Evolutionary conservation across 495 filamentous ascomycete genomes (phyloP), one percentile per base, ranked within the genome.

Genomic region (Tuber melanosporum): DNA sequence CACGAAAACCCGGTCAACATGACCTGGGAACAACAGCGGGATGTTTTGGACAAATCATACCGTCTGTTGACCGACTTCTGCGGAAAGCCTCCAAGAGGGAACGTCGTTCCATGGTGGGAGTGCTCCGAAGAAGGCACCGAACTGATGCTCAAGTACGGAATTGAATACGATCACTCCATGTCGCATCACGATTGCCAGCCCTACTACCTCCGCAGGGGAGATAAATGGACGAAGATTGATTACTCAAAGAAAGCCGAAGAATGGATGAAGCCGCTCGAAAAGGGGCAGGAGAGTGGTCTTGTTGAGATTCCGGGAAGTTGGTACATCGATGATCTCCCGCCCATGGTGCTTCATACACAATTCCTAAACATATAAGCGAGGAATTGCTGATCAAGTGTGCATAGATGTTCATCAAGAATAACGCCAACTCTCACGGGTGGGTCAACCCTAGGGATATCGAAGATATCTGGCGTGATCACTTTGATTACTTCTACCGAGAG

Each of bases 1-100:
- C 92, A 94, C 81, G 92, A 95, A 84, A 94, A 93, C 75, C 91
- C 91, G 0, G 85, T 86, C 14, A 87, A 88, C 71, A 92, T 95
- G 91, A 91, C 86, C 19, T 84, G 90, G 49, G 90, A 92, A 81
- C 92, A 94, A 83, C 92, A 94, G 82, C 88, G 88, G 5, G 91
- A 90, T 57, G 89, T 94, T 70, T 87, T 95, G 22, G 91, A 93
- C 78, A 92, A 93, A 84, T 93, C 91, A 1, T 93, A 90, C 84
- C 87, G 87, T 44, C 86, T 93, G 81, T 86, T 94, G 36, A 91
- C 88, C 0, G 88, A 92, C 0, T 94, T 94, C 85, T 91, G 89
- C 74, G 84, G 84, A 41, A 93, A 93, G 84, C 90, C 91, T 4
- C 92, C 91, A 0, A 84, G 90, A 10, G 91, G 91, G 3, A 89